Base-by-base conservation (phyloP, 768 basidiomycete species). In the Pulveroboletus ravenelii region DNA sequence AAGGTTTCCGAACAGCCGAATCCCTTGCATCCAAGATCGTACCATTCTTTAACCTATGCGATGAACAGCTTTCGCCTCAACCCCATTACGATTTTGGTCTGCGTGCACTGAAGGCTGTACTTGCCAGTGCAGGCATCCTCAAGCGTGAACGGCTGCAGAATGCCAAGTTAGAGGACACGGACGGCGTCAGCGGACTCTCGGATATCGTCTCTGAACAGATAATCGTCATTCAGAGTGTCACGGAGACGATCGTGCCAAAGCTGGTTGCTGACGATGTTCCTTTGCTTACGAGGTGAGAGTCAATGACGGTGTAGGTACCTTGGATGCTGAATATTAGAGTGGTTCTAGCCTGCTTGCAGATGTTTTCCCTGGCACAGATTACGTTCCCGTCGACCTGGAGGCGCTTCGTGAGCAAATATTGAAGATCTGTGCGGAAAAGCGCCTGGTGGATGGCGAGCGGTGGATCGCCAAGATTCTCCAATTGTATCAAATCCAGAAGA, bases 71-170 rank as follows among this genome's bases (percentile, higher is more conserved):
- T 18, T 98, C 96, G 1, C 84, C 89, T 20, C 96, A 99, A 62
- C 93, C 94, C 2, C 96, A 99, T 73, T 99, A 99, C 64, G 96
- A 99, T 74, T 99, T 99, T 62, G 96, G 96, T 72, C 78, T 99
- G 30, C 91, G 96, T 55, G 96, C 96, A 4, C 76, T 99, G 50
- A 99, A 99, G 67, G 89, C 96, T 27, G 96, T 99, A 6, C 77
- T 99, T 27, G 85, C 92, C 13, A 96, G 93, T 64, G 96, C 96
- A 39, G 96, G 96, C 80, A 94, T 96, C 54, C 78, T 99, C 57
- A 99, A 98, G 72, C 85, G 96, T 56, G 89, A 93, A 69, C 84
- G 93, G 18, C 72, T 95, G 39, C 80, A 82, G 55, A 66, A 57
- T 35, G 67, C 69, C 20, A 69, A 63, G 34, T 67, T 69, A 20